These are phyloP conservation scores for Penicillium angulare DNA, from an alignment of 495 filamentous ascomycete genomes.

Conservation along the genomic window DNA sequence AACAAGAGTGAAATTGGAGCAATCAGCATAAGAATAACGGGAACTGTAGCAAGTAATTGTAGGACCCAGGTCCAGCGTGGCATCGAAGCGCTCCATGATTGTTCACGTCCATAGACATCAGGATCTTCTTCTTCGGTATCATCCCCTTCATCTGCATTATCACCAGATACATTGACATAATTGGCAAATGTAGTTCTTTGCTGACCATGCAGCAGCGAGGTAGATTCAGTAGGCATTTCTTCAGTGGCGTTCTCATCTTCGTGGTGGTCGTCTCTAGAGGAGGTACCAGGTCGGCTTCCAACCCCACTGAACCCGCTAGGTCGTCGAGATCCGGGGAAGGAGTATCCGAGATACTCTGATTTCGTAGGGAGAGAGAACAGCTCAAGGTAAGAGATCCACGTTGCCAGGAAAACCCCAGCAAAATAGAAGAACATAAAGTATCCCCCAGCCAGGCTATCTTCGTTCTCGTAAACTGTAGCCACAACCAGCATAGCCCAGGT, in stretches of 20 bases:
- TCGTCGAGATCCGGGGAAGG: constrained; percentile 31
- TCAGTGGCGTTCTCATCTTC: constrained; percentile 46
- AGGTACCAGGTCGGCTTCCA: constrained; percentile 37
- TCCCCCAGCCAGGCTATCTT: constrained; percentile 66
- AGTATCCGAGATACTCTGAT: constrained; percentile 53
- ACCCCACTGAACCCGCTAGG: constrained; percentile 46
- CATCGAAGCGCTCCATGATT: constrained; percentile 76
- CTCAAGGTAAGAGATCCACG: constrained; percentile 71
- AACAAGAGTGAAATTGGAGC: constrained; percentile 74
- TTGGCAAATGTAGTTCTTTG: constrained; percentile 72
- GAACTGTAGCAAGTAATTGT: constrained; percentile 78
- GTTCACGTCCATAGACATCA: constrained; percentile 72
- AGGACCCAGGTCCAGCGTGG: constrained; percentile 83
- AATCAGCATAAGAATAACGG: constrained; percentile 70
- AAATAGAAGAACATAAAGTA: constrained; percentile 86
- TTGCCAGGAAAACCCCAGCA: constrained; percentile 69
- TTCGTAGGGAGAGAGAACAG: constrained; percentile 76
- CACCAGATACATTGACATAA: constrained; percentile 49
- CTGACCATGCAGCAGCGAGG: constrained; percentile 67
- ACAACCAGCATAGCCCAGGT: constrained; percentile 71
- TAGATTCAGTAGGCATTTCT: constrained; percentile 69
- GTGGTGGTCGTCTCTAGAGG: constrained; percentile 34
- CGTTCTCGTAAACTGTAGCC: constrained; percentile 70
- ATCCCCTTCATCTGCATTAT: constrained; percentile 31
- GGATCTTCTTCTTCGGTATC: constrained; percentile 35